Conservation (phyloP, 2,329 filamentous ascomycete species). For the Bipolaris oryzae region DNA sequence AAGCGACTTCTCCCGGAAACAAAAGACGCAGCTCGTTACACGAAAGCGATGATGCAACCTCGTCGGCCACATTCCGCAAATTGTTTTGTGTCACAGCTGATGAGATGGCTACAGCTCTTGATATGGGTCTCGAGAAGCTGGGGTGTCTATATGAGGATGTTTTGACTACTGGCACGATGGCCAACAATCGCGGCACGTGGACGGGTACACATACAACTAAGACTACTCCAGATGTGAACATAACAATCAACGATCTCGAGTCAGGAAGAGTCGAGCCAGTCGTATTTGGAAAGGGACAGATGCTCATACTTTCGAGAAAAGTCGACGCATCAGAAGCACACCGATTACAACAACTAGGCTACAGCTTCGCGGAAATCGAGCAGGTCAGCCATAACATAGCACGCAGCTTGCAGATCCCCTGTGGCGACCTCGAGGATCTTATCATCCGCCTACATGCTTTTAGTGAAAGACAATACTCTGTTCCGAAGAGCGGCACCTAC, state of each 20-base stretch:
- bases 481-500: slow-evolving; percentile 56
- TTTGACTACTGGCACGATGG: slow-evolving; percentile 67
- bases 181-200: slow-evolving; percentile 64
- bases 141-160: slow-evolving; percentile 80
- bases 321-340: slow-evolving; percentile 65
- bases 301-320: slow-evolving; percentile 78
- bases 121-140: slow-evolving; percentile 65
- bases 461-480: slow-evolving; percentile 38
- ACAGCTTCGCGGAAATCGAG: slow-evolving; percentile 68
- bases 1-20: slow-evolving; percentile 22
- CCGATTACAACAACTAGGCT: slow-evolving; percentile 72
- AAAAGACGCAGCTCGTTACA: slow-evolving; percentile 29
- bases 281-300: slow-evolving; percentile 71
- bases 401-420: slow-evolving; percentile 74
- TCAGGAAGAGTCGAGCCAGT: slow-evolving; percentile 41
- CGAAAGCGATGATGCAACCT: slow-evolving; percentile 66
- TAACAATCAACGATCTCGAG: slow-evolving; percentile 48
- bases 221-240: slow-evolving; percentile 33
- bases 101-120: slow-evolving; percentile 71
- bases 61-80: slow-evolving; percentile 79
- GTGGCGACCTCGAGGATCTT: slow-evolving; percentile 64
- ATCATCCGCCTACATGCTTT: slow-evolving; percentile 70
- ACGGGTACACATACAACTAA: slow-evolving; percentile 26
- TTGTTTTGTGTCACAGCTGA: slow-evolving; percentile 81
- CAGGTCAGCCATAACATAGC: slow-evolving; percentile 72